Percentiles rank a stretch among this genome's conserved stretches.
Evolutionary conservation across 345 rosid species (phyloP).

Genomic region (Geranium rotundifolium): DNA sequence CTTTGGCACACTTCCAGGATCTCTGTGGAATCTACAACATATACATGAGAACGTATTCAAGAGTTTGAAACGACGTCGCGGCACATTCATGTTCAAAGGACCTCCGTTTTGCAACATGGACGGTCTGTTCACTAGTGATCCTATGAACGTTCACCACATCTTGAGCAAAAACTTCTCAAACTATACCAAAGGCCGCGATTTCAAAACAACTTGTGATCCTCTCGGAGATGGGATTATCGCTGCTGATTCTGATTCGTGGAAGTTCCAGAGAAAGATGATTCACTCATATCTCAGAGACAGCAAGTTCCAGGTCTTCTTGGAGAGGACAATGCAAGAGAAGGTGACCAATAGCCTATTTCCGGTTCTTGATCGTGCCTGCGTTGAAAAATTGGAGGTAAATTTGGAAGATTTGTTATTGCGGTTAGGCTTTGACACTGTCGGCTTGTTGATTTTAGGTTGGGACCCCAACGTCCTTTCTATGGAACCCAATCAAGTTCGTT

Average conservation of each 20-base stretch:
- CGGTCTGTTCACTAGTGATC: conserved; percentile 10
- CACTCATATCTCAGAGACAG: not conserved
- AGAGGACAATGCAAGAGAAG: not conserved
- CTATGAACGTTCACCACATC: conserved; percentile 9
- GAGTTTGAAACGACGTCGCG: not conserved
- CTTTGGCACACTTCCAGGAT: conserved; percentile 8
- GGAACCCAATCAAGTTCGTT: conserved; percentile 15
- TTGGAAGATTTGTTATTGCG: conserved; percentile 13
- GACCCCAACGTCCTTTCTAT: conserved; percentile 5
- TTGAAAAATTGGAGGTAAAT: conserved; percentile 1
- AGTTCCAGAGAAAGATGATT: conserved; percentile 4
- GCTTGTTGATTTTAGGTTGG: not conserved
- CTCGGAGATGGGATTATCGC: conserved; percentile 14
- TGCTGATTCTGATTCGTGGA: conserved; percentile 13
- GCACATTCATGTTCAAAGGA: conserved; percentile 8
- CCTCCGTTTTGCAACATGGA: conserved; percentile 13
- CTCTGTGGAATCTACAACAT: not conserved
- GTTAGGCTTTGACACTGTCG: not conserved
- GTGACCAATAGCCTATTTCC: not conserved
- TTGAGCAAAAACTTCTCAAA: conserved; percentile 8
- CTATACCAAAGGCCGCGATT: conserved; percentile 9
- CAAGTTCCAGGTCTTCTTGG: not conserved
- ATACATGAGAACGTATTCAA: not conserved
- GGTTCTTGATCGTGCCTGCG: conserved; percentile 4
- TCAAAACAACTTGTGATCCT: not conserved